Conservation (phyloP, 345 rosid genomes). For the Heritiera littoralis region DNA sequence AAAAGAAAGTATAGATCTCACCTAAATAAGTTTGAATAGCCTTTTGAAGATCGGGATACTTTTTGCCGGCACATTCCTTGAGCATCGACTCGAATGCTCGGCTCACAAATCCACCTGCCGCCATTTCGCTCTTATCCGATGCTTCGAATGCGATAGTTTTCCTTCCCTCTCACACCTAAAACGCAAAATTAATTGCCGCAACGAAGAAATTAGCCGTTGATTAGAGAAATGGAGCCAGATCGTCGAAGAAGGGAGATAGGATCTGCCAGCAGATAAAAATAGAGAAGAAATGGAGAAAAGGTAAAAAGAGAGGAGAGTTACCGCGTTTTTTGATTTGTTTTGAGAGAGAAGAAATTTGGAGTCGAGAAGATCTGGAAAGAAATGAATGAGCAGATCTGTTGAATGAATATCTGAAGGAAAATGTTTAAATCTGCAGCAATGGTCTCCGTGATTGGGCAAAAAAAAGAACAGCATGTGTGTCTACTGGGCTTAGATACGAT, state of each 20-base stretch:
- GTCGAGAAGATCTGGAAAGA: background rate
- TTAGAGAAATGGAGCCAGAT: background rate
- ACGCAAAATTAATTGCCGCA: background rate
- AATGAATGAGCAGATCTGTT: background rate
- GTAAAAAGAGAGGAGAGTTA: background rate
- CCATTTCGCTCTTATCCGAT: constrained; percentile 37
- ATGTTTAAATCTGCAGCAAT: background rate
- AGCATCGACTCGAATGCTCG: constrained; percentile 97
- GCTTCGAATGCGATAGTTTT: background rate
- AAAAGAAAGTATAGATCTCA: constrained; percentile 32
- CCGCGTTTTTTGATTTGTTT: background rate
- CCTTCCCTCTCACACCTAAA: constrained; percentile 1
- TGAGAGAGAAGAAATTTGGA: constrained; percentile 3
- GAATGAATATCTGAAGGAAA: background rate
- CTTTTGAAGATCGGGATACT: constrained; percentile 82
- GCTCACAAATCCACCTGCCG: constrained; percentile 91
- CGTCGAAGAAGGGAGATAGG: background rate
- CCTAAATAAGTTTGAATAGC: constrained; percentile 82
- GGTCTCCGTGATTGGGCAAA: background rate
- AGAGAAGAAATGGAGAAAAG: background rate
- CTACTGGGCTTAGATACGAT: constrained; percentile 12
- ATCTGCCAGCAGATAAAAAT: background rate
- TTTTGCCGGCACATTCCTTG: constrained; percentile 84
- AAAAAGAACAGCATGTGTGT: no score
- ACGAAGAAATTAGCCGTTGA: background rate